Conservation (phyloP, 345 rosid genomes). For the Leavenworthia alabamica region DNA sequence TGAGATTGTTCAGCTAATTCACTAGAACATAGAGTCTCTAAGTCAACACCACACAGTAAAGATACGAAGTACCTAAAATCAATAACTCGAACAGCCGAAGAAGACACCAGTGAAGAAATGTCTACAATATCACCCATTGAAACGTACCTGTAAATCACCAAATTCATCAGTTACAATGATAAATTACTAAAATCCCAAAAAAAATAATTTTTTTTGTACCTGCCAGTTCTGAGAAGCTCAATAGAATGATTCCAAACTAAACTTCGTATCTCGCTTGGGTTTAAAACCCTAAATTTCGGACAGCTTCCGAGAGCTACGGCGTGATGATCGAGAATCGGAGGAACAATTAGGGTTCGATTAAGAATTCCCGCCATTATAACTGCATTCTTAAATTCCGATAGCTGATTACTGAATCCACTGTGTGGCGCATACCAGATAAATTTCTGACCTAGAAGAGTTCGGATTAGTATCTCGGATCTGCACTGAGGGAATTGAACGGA, state of each 20-base stretch:
- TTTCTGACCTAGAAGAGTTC: slow-evolving; percentile 28
- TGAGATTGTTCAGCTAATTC: slow-evolving; percentile 27
- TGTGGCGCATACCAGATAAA: slow-evolving; percentile 82
- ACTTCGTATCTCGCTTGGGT: slow-evolving; percentile 45
- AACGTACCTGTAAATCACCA: slow-evolving; percentile 49
- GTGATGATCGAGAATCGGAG: slow-evolving; percentile 89
- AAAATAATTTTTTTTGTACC: slow-evolving; percentile 22
- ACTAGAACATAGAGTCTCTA: slow-evolving; percentile 40
- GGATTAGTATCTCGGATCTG: slow-evolving; percentile 25
- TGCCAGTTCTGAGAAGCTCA: slow-evolving; percentile 52
- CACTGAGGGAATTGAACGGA: slow-evolving; percentile 40
- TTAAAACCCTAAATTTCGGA: slow-evolving; percentile 81
- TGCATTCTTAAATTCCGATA: slow-evolving; percentile 82
- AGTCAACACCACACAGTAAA: slow-evolving; percentile 51
- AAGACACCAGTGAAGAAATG: slow-evolving; percentile 53
- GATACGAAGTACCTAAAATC: slow-evolving; percentile 82
- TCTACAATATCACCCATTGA: slow-evolving; percentile 81
- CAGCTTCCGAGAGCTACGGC: slow-evolving; percentile 94
- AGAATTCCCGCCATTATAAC: slow-evolving; percentile 60
- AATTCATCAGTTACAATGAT: neutral
- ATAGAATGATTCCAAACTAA: slow-evolving; percentile 67
- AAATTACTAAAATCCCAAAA: neutral
- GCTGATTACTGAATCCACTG: slow-evolving; percentile 96
- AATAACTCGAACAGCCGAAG: slow-evolving; percentile 49
- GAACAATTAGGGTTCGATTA: slow-evolving; percentile 74